Base-by-base conservation (phyloP, 2,329 filamentous ascomycete species). In the Trichoderma polysporum region DNA sequence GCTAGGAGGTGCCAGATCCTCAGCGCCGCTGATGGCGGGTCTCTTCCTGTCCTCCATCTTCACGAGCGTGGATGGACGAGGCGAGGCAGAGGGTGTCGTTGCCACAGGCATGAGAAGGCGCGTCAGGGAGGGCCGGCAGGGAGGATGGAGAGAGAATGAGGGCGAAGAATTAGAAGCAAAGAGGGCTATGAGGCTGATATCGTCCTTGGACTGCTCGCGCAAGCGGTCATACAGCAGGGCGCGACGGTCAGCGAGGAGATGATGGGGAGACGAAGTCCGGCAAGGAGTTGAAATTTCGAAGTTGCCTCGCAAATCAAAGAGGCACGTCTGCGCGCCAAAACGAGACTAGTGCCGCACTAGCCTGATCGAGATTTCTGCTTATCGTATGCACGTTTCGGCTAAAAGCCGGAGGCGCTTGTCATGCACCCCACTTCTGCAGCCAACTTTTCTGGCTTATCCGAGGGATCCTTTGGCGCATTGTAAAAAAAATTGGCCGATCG, bases 41-140 rank as follows among this genome's bases (percentile, higher is more conserved):
- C 95, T 90, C 88, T 99, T 99, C 88, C 95, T 93, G 85, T 98
- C 95, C 87, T 99, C 95, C 94, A 98, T 99, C 88, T 95, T 97
- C 84, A 89, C 85, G 82, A 92, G 86, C 86, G 89, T 89, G 83
- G 92, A 90, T 85, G 91, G 88, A 87, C 89, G 88, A 85, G 90
- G 86, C 77, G 82, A 80, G 80, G 90, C 85, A 81, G 88, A 86
- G 79, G 86, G 85, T 74, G 88, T 86, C 82, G 91, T 90, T 83
- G 91, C 89, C 87, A 91, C 87, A 90, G 90, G 90, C 92, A 96
- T 96, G 86, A 93, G 91, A 90, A 86, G 72, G 73, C 74, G 75
- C 75, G 74, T 75, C 70, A 72, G 71, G 68, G 70, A 69, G 67
- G 70, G 69, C 70, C 67, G 49, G 76, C 83, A 82, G 80, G 75